These are phyloP conservation scores for Dictyostelium brefeldianum DNA, from an alignment of 78 protist species.

Conservation along the genomic window DNA sequence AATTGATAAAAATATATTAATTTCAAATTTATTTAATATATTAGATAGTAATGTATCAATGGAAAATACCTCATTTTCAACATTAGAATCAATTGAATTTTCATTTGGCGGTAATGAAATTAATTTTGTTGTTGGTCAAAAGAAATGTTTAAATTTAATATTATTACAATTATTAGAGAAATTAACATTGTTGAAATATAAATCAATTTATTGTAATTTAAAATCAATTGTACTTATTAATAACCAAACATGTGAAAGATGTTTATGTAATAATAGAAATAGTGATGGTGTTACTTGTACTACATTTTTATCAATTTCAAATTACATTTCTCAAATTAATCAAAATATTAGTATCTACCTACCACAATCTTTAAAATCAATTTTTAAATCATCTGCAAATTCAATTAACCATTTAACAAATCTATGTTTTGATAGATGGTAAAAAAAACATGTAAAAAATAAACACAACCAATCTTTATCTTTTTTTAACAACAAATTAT, in stretches of 20 bases:
- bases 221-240: neutral
- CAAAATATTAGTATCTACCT: neutral
- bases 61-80: neutral
- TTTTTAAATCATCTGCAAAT: neutral
- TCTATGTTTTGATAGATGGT: slow-evolving; percentile 2
- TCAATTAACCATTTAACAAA: neutral
- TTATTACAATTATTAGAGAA: neutral
- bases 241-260: neutral
- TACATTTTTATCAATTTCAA: neutral
- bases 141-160: neutral
- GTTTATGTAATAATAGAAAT: neutral
- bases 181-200: neutral
- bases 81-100: neutral
- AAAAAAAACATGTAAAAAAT: too few relatives aligned
- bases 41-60: neutral
- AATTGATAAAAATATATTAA: neutral
- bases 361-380: neutral
- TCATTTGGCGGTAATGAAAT: neutral
- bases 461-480: too few relatives aligned
- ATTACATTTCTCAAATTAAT: neutral
- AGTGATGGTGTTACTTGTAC: neutral
- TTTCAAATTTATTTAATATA: neutral
- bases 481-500: too few relatives aligned
- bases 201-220: neutral
- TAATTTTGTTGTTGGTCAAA: neutral